phyloP scores from a whole-genome alignment of 2,329 filamentous ascomycete genomes.

The Calonectria multiphialidica region DNA sequence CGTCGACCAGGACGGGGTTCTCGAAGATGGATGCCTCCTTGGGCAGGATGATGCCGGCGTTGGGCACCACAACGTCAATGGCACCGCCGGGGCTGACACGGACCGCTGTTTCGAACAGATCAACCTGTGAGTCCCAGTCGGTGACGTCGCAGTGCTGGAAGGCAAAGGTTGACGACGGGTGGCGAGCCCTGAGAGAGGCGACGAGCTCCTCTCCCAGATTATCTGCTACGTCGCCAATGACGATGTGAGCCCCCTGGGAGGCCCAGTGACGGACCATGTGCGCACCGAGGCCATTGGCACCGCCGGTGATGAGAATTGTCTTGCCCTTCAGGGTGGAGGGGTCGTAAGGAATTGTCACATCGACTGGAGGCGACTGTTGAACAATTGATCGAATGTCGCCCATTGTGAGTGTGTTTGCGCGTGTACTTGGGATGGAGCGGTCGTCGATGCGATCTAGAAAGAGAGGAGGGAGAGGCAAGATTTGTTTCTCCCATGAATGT shows the following conservation, averaged over 20 bases:
- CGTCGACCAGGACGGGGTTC: conserved; percentile 57
- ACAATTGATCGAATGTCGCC: conserved; percentile 40
- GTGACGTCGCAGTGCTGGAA: conserved; percentile 75
- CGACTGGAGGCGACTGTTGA: conserved; percentile 57
- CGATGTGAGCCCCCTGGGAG: conserved; percentile 66
- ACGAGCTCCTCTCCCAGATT: conserved; percentile 66
- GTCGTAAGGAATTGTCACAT: conserved; percentile 58
- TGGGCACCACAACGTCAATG: conserved; percentile 75
- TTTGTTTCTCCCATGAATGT: not conserved
- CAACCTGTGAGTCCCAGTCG: conserved; percentile 72
- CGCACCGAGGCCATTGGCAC: conserved; percentile 71
- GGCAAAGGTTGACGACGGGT: conserved; percentile 58
- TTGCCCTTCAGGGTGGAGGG: conserved; percentile 61
- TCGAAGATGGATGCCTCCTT: conserved; percentile 56
- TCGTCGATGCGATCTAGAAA: not conserved
- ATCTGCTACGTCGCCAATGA: conserved; percentile 73
- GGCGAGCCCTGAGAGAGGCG: conserved; percentile 59
- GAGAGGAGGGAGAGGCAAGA: not conserved
- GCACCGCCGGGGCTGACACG: conserved; percentile 65
- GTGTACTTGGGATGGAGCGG: not conserved
- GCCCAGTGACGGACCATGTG: conserved; percentile 68
- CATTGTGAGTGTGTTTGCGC: not conserved
- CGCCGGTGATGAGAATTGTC: conserved; percentile 74
- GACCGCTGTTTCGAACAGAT: conserved; percentile 71
- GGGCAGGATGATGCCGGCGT: conserved; percentile 69